Conservation (phyloP, 768 basidiomycete genomes). For the Symmetrospora coprosmae region DNA sequence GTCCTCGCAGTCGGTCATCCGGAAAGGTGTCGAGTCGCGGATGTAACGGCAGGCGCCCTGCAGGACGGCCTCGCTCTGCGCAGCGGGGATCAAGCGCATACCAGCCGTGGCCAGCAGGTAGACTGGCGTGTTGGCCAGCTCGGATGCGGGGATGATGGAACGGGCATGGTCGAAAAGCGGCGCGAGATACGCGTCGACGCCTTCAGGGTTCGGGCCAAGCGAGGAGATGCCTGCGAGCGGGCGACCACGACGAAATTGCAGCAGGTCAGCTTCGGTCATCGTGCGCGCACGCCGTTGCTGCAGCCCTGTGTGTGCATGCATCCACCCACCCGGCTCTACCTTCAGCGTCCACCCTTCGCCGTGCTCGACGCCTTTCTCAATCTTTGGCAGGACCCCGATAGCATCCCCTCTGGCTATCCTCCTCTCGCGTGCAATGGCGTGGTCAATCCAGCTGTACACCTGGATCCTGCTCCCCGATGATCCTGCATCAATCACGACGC, state of each 20-base stretch:
- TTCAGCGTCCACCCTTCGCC: conserved; percentile 79
- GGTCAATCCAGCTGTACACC: conserved; percentile 92
- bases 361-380: conserved; percentile 74
- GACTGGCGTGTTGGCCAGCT: conserved; percentile 69
- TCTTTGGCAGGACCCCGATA: conserved; percentile 54
- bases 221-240: conserved; percentile 62
- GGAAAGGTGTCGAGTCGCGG: conserved; percentile 59
- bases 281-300: no score
- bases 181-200: conserved; percentile 58
- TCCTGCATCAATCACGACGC: conserved; percentile 93
- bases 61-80: conserved; percentile 60
- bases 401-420: conserved; percentile 42
- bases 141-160: conserved; percentile 67
- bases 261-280: no score
- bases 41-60: conserved; percentile 63
- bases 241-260: no score
- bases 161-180: conserved; percentile 74
- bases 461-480: conserved; percentile 91
- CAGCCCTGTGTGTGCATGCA: no score
- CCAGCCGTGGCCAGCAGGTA: conserved; percentile 94
- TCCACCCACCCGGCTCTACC: conserved; percentile 93
- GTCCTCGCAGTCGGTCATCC: conserved; percentile 67
- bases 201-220: conserved; percentile 54
- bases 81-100: conserved; percentile 68
- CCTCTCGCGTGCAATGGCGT: conserved; percentile 48